A percentile compares a stretch with the other conserved stretches of the same genome.
Conservation (phyloP, 1,284 basidiomycete species). For the Ceratobasidium theobromae region DNA sequence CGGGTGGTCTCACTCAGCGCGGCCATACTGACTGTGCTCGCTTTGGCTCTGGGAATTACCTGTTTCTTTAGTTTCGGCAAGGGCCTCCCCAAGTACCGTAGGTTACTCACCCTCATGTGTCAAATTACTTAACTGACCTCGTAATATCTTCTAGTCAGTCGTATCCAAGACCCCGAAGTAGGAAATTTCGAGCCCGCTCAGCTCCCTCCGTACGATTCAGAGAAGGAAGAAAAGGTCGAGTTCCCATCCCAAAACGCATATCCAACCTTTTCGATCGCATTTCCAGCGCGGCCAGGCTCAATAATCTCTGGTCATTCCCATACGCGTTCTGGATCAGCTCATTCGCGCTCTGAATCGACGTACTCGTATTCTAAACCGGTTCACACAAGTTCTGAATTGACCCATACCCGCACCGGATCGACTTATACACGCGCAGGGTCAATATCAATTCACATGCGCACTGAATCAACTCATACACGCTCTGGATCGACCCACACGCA, state of each 20-base stretch:
- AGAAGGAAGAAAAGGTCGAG: conserved; percentile 57
- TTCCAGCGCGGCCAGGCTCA: conserved; percentile 41
- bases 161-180: conserved; percentile 55
- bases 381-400: background rate
- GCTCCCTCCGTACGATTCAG: too few species aligned
- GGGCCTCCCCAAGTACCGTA: conserved; percentile 65
- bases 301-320: background rate
- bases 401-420: too few species aligned
- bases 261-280: conserved; percentile 57
- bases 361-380: too few species aligned
- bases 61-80: conserved; percentile 74
- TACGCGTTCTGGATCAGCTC: background rate
- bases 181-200: conserved; percentile 51
- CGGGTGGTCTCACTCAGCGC: conserved; percentile 61
- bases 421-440: too few species aligned
- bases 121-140: background rate
- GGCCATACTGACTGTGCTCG: conserved; percentile 55
- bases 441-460: too few species aligned
- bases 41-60: conserved; percentile 61
- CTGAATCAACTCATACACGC: too few species aligned
- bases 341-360: conserved; percentile 8
- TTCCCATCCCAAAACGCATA: conserved; percentile 54
- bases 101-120: conserved; percentile 43
- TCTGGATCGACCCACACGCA: background rate
- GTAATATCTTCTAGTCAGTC: conserved; percentile 51